phyloP scores from a whole-genome alignment of 306 rosid species.

The Vigna unguiculata region DNA sequence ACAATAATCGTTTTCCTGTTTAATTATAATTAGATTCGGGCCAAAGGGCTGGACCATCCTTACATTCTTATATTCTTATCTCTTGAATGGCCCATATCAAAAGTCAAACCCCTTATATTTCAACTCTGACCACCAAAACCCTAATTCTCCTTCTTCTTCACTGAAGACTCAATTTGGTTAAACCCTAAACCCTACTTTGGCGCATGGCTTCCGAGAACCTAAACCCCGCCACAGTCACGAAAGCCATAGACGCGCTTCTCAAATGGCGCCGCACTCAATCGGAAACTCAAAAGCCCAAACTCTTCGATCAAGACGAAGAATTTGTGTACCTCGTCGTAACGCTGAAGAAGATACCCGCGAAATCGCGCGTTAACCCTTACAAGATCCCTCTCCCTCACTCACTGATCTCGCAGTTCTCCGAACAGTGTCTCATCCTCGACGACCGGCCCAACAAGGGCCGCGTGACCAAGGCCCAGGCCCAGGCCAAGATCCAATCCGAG shows the following conservation, averaged over 20 bases:
- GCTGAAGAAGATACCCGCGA: constrained; percentile 64
- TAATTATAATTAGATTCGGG: neutral
- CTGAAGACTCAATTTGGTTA: too few species aligned
- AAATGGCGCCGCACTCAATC: constrained; percentile 65
- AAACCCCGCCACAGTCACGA: constrained; percentile 41
- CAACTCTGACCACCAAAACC: constrained; percentile 9
- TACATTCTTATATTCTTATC: too few species aligned
- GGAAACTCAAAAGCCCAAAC: constrained; percentile 60
- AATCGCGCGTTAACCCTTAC: constrained; percentile 68
- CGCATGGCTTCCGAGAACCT: constrained; percentile 29
- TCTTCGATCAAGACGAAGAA: constrained; percentile 62
- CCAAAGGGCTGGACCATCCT: neutral
- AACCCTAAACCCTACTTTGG: constrained; percentile 2
- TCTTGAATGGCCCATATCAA: neutral
- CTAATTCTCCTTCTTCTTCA: neutral
- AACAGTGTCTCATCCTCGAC: constrained; percentile 77
- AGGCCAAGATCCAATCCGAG: constrained; percentile 62
- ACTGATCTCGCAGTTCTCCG: constrained; percentile 55
- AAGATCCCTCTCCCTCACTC: constrained; percentile 69
- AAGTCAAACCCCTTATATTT: neutral
- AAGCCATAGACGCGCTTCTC: constrained; percentile 69
- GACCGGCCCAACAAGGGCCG: constrained; percentile 65
- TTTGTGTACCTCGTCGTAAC: constrained; percentile 66
- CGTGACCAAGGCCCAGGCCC: constrained; percentile 58
- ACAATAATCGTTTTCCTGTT: neutral